These are phyloP conservation scores for Calonectria pseudoreteaudii DNA, from an alignment of 2,329 filamentous ascomycete species.

Conservation along the genomic window DNA sequence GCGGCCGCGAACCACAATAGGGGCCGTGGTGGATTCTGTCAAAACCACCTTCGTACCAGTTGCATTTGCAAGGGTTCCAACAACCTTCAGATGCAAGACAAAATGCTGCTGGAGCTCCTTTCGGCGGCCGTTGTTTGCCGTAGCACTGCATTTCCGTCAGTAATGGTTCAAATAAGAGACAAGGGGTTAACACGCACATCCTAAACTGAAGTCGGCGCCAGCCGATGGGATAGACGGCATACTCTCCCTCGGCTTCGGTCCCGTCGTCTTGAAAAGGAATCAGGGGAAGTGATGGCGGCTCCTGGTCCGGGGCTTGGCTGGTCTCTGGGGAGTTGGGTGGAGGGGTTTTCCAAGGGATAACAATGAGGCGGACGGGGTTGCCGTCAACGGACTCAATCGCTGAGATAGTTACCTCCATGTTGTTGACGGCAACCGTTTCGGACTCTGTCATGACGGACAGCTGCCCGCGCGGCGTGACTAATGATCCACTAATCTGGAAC, in stretches of 20 bases:
- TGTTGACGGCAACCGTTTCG: slow-evolving; percentile 84
- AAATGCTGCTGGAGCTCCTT: slow-evolving; percentile 98
- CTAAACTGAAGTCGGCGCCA: slow-evolving; percentile 95
- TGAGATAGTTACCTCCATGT: slow-evolving; percentile 88
- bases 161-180: background rate
- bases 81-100: slow-evolving; percentile 86
- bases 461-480: slow-evolving; percentile 82
- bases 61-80: slow-evolving; percentile 84
- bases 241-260: slow-evolving; percentile 76
- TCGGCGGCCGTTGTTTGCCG: slow-evolving; percentile 92
- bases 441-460: slow-evolving; percentile 86
- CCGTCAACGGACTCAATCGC: slow-evolving; percentile 96
- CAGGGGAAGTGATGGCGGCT: slow-evolving; percentile 85
- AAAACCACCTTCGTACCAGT: slow-evolving; percentile 86
- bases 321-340: slow-evolving; percentile 80
- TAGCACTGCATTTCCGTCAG: slow-evolving; percentile 69
- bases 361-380: slow-evolving; percentile 91
- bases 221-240: slow-evolving; percentile 90
- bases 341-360: slow-evolving; percentile 97
- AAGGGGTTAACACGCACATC: slow-evolving; percentile 65
- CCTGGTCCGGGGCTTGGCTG: slow-evolving; percentile 77
- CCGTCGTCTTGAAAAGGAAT: slow-evolving; percentile 74
- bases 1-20: slow-evolving; percentile 92
- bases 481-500: slow-evolving; percentile 93
- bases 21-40: slow-evolving; percentile 86